These are phyloP conservation scores for Coccomyxa sp. DNA, from an alignment of 139 green algal species.

Conservation along the genomic window DNA sequence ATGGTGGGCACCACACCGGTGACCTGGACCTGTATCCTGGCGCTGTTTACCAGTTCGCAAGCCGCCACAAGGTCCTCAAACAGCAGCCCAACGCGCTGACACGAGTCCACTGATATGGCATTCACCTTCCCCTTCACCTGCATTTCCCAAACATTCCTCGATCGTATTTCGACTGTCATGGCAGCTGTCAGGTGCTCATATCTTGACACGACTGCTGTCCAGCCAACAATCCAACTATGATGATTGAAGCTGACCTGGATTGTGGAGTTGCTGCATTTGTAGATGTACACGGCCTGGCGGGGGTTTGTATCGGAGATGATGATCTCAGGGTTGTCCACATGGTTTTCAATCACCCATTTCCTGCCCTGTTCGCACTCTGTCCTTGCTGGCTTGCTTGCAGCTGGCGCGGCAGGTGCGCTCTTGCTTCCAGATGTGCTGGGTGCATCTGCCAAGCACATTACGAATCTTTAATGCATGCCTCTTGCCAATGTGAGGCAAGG, in stretches of 20 bases:
- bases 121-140: constrained; percentile 89
- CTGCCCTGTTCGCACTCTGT: constrained; percentile 74
- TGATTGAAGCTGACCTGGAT: constrained; percentile 40
- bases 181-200: not conserved
- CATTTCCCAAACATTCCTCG: constrained; percentile 2
- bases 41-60: constrained; percentile 87
- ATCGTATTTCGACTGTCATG: no score
- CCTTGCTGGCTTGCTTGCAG: constrained; percentile 4
- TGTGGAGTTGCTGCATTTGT: constrained; percentile 72
- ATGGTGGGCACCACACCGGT: constrained; percentile 75
- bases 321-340: constrained; percentile 58
- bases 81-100: constrained; percentile 71
- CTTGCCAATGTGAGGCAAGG: no score
- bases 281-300: constrained; percentile 91
- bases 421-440: not conserved
- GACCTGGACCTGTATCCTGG: constrained; percentile 69
- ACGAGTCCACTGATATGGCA: constrained; percentile 89
- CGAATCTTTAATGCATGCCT: no score
- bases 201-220: not conserved
- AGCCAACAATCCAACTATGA: not conserved
- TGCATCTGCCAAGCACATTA: not conserved
- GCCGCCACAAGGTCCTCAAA: constrained; percentile 77
- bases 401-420: not conserved
- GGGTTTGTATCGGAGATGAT: constrained; percentile 63
- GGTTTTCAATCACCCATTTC: constrained; percentile 89